A percentile compares a stretch with the other conserved stretches of the same genome.
Conservation (phyloP, 371 early-diverging fungal genomes). For the Smittium mucronatum region DNA sequence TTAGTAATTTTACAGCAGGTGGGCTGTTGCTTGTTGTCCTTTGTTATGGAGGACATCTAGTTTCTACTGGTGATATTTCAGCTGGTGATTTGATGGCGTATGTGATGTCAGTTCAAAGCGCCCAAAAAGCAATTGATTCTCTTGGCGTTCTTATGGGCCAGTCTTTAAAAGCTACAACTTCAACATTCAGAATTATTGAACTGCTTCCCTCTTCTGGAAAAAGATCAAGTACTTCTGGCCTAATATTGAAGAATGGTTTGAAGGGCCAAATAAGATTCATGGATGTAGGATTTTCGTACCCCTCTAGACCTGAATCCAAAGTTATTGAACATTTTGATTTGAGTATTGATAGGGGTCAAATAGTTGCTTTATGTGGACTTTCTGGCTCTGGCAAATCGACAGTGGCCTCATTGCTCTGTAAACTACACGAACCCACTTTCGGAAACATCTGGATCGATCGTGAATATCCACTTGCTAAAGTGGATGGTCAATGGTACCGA, state of each 20-base stretch:
- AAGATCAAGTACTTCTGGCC: conserved; percentile 39
- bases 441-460: conserved; percentile 48
- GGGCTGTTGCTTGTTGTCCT: conserved; percentile 55
- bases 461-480: conserved; percentile 33
- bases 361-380: conserved; percentile 50
- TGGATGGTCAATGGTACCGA: conserved; percentile 47
- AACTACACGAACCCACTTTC: conserved; percentile 47
- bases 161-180: conserved; percentile 49
- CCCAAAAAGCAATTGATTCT: conserved; percentile 56
- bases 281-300: conserved; percentile 52
- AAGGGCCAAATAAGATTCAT: conserved; percentile 44
- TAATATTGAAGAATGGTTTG: conserved; percentile 21
- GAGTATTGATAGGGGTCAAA: conserved; percentile 44
- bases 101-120: conserved; percentile 61
- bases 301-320: conserved; percentile 44
- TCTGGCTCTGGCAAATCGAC: conserved; percentile 59
- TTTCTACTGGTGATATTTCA: conserved; percentile 45
- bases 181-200: conserved; percentile 57
- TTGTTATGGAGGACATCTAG: conserved; percentile 59
- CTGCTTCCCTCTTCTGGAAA: conserved; percentile 38
- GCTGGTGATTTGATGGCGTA: conserved; percentile 63
- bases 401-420: conserved; percentile 45
- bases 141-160: conserved; percentile 67
- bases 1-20: conserved; percentile 57
- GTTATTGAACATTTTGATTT: conserved; percentile 47